Conservation (phyloP, 202 grass and related monocot genomes). For the Schoenoplectus triqueter region DNA sequence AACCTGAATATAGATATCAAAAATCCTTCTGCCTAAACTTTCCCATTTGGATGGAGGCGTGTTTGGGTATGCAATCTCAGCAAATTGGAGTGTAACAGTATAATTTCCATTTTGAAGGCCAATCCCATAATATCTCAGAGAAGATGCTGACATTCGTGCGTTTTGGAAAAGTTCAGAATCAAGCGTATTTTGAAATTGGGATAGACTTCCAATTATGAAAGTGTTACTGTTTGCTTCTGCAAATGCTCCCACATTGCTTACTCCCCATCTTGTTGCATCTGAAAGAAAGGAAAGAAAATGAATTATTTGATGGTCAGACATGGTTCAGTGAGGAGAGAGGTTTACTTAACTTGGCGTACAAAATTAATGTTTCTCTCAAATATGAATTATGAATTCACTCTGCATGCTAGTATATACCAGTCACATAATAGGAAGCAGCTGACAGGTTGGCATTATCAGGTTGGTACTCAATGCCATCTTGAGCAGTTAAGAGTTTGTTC, state of each 20-base stretch:
- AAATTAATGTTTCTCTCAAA: not conserved
- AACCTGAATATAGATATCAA: slow-evolving; percentile 93
- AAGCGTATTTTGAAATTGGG: slow-evolving; percentile 62
- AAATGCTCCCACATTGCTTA: slow-evolving; percentile 67
- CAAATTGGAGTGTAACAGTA: slow-evolving; percentile 74
- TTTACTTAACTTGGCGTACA: not conserved
- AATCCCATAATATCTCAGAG: slow-evolving; percentile 80
- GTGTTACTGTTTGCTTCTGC: slow-evolving; percentile 37
- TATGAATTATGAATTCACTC: slow-evolving; percentile 8
- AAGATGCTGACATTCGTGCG: slow-evolving; percentile 74
- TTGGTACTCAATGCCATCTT: slow-evolving; percentile 61
- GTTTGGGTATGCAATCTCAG: slow-evolving; percentile 65
- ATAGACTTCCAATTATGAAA: slow-evolving; percentile 54
- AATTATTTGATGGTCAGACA: not conserved
- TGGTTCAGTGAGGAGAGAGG: no score
- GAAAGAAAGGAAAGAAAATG: slow-evolving; percentile 3
- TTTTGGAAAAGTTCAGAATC: slow-evolving; percentile 68
- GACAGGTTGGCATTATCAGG: slow-evolving; percentile 44
- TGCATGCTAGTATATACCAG: slow-evolving; percentile 23
- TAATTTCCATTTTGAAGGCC: slow-evolving; percentile 91
- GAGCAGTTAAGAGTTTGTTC: slow-evolving; percentile 34
- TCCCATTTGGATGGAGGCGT: slow-evolving; percentile 44
- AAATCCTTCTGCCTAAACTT: slow-evolving; percentile 76
- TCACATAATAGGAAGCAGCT: slow-evolving; percentile 68
- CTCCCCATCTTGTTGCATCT: slow-evolving; percentile 55